Evolutionary conservation across 139 green algal genomes (phyloP), one percentile per base, ranked within the genome.

Genomic region (Penium margaritaceum): DNA sequence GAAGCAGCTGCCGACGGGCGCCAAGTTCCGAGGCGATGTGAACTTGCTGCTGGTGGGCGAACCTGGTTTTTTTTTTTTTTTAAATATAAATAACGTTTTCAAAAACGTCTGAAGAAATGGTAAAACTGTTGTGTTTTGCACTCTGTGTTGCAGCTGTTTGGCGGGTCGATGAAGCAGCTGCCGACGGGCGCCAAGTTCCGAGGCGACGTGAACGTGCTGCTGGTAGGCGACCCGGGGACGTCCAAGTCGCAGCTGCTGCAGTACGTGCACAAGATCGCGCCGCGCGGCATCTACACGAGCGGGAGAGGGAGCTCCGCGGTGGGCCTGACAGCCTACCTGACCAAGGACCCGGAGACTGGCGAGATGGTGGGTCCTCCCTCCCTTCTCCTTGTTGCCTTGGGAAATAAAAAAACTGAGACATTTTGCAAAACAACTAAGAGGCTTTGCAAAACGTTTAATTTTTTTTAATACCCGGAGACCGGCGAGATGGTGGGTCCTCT

Each of bases 11-110:
- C 9, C 21, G 2, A 72, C 36, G 4, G 81, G 69, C 21, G 38
- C 34, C 1, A 64, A 41, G 12, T 63, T 87, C 14, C 82, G 90
- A 7, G 87, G 88, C 32, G 93, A 97, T 62, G 90, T 99, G 76
- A 98, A 99, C 81, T 84, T 97, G 62, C 84, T 98, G 72, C 83
- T 99, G 62, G 90, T 96, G 41, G 93, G 93, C 24, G 93, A 98
- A 81, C 93, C 93, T 17, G 92, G 91, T n/a, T n/a, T n/a, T n/a
- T n/a, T n/a, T n/a, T n/a, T n/a, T n/a, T n/a, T n/a, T n/a, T n/a
- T n/a, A n/a, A n/a, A n/a, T n/a, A n/a, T n/a, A n/a, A n/a, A n/a
- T n/a, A n/a, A n/a, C n/a, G n/a, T n/a, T n/a, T n/a, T n/a, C n/a
- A n/a, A n/a, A n/a, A n/a, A n/a, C n/a, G n/a, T n/a, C n/a, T n/a